phyloP scores from a whole-genome alignment of 257 asterid species.

The Nicotiana tabacum region DNA sequence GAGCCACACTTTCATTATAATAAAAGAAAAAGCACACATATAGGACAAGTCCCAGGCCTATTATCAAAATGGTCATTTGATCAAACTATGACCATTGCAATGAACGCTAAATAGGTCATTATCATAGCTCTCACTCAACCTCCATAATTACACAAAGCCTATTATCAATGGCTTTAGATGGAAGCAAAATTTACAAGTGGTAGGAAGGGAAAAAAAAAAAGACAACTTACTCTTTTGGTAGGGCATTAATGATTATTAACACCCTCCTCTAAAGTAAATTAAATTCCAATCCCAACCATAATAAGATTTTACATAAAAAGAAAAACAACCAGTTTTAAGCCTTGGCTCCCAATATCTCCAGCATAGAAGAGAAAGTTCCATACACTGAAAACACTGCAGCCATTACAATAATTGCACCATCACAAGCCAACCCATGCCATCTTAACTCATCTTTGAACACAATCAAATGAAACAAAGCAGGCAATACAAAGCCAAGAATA shows the following conservation, averaged over 20 bases:
- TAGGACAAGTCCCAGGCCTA: background rate
- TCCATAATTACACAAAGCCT: background rate
- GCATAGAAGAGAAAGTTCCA: conserved; percentile 5
- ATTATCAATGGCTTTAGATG: background rate
- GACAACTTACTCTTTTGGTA: background rate
- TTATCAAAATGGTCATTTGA: background rate
- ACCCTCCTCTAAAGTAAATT: background rate
- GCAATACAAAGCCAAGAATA: conserved; percentile 11
- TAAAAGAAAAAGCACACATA: background rate
- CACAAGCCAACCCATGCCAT: conserved; percentile 8
- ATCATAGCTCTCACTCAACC: background rate
- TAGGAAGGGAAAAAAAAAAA: background rate
- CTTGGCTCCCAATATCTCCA: background rate
- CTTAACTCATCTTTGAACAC: conserved; percentile 9
- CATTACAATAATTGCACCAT: background rate
- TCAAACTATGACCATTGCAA: background rate
- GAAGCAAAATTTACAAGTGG: background rate
- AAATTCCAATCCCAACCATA: background rate
- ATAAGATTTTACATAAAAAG: background rate
- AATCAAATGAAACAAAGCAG: conserved; percentile 8
- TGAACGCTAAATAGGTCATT: background rate
- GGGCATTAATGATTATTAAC: background rate
- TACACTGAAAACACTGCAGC: conserved; percentile 1
- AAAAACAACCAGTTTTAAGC: background rate
- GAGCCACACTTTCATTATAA: too few species aligned